These are phyloP conservation scores for Colletotrichum sp. DNA, from an alignment of 2,329 filamentous ascomycete genomes.

Conservation along the genomic window DNA sequence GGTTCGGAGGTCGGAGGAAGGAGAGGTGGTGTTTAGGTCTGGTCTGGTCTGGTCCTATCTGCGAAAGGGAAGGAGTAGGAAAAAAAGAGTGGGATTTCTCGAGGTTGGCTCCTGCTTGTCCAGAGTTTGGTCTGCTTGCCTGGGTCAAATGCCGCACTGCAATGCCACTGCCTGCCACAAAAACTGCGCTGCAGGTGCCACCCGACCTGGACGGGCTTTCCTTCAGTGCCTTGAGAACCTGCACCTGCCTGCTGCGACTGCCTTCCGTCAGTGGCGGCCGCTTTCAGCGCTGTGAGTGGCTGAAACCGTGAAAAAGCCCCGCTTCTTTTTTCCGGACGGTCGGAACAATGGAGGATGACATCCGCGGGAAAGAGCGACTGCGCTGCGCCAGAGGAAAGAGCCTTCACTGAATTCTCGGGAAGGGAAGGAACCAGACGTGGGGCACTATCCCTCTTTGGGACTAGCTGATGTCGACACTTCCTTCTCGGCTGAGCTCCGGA, in stretches of 20 bases:
- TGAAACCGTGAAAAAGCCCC: not conserved
- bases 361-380: slow-evolving; percentile 15
- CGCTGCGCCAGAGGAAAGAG: not conserved
- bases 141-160: slow-evolving; percentile 14
- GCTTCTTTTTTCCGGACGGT: not conserved
- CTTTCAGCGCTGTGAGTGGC: not conserved
- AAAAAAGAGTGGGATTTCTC: slow-evolving; percentile 18
- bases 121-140: not conserved
- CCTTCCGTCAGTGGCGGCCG: slow-evolving; percentile 1
- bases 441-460: not conserved
- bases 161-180: not conserved
- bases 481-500: slow-evolving; percentile 10
- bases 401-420: slow-evolving; percentile 8
- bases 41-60: not conserved
- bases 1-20: not conserved
- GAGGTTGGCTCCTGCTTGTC: not conserved
- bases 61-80: not conserved
- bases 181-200: not conserved
- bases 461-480: not conserved
- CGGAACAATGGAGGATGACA: slow-evolving; percentile 11
- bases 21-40: not conserved
- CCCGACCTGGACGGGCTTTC: not conserved
- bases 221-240: not conserved
- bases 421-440: slow-evolving; percentile 16
- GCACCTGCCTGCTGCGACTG: not conserved